Base-by-base conservation (phyloP, 2,329 filamentous ascomycete species). In the Botryotinia convoluta region DNA sequence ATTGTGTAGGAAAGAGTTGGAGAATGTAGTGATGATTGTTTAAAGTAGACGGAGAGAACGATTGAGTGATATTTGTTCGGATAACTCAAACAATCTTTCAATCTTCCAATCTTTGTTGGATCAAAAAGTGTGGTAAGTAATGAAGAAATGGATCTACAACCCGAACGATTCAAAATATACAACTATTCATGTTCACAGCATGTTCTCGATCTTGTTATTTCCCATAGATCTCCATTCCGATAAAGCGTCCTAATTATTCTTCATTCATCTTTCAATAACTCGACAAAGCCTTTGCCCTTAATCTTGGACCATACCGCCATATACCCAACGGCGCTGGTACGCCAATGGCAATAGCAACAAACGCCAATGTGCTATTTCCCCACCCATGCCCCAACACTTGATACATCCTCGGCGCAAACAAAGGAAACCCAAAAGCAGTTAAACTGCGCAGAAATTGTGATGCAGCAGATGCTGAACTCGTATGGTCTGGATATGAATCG, bases 251-350 rank as follows among this genome's bases (percentile, higher is more conserved):
- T 26, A n/a, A 16, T 26, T 14, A n/a, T 51, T 37, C 14, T 18
- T 44, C 35, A 39, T 26, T 26, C 20, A n/a, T 37, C 12, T 35
- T 65, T 73, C 60, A 77, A 51, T 74, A 75, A 29, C 69, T 75
- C 16, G 76, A 75, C 29, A 42, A 18, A 51, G 14, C 81, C 71
- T 77, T 79, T 70, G 78, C 78, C 57, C 82, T 78, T 74, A 83
- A 70, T 45, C n/a, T 76, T 65, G 78, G 77, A 57, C 82, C 82
- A 64, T 81, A 83, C n/a, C 74, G 78, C 81, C 81, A 84, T 45
- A 84, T 75, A 60, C 82, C 63, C 37, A 86, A 81, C 1, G 86
- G 85, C 39, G 82, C 83, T 3, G 86, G 82, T 39, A 86, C 78
- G 0, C 85, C 86, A 57, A 90, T 78, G 26, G 75, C 75, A 57